Percentiles rank a stretch among this genome's conserved stretches.
phyloP scores from a whole-genome alignment of 495 filamentous ascomycete genomes.

The Trichoderma asperelloides region DNA sequence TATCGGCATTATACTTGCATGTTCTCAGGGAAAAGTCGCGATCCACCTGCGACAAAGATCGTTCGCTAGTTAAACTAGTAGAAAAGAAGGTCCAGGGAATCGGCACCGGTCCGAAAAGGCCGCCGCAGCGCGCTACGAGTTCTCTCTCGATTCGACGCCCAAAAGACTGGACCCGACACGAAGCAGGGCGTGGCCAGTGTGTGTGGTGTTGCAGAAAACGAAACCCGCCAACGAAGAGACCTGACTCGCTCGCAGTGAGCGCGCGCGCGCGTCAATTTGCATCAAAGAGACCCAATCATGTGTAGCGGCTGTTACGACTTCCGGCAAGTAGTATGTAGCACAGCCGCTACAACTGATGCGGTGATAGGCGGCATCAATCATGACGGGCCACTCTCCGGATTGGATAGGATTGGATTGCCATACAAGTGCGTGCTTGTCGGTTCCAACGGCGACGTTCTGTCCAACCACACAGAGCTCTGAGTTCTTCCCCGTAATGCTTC shows the following conservation, averaged over 20 bases:
- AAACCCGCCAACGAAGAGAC: not conserved
- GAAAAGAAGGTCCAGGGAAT: not conserved
- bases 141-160: not conserved
- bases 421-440: no score
- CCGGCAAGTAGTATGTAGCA: not conserved
- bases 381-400: not conserved
- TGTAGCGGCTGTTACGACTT: not conserved
- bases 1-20: not conserved
- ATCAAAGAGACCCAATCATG: not conserved
- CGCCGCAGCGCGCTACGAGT: not conserved
- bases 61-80: not conserved
- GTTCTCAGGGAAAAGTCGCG: not conserved
- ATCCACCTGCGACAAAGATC: slow-evolving; percentile 1
- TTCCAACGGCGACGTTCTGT: no score
- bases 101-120: not conserved
- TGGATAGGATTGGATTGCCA: no score
- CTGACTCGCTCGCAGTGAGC: not conserved
- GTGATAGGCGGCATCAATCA: not conserved
- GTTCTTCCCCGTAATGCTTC: no score
- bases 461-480: no score
- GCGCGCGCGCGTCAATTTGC: not conserved
- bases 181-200: not conserved
- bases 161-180: not conserved
- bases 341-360: not conserved
- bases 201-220: not conserved